Evolutionary conservation across 192 early-diverging fungal species (phyloP), one percentile per base, ranked within the genome.

Genomic region (Coemansia sp.): DNA sequence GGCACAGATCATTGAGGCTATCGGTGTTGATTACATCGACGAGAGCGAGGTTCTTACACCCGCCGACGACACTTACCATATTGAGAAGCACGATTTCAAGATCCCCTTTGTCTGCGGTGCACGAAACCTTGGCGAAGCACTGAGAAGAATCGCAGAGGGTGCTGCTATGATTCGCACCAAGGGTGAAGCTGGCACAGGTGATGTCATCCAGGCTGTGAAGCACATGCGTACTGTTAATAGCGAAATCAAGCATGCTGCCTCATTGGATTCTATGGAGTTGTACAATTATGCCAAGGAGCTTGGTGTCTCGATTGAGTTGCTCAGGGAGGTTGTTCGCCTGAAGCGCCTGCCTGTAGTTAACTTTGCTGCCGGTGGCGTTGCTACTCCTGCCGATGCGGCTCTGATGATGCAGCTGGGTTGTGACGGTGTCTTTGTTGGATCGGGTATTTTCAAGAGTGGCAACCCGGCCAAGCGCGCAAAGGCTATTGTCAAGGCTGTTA

Each of bases 331-430:
- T 41, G 90, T 83, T 47, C 76, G 80, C 50, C 79, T 96, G 27
- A 92, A 91, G 36, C 85, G 93, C 52, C 77, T 99, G 22, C 94
- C 96, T 33, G 92, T 99, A 35, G 94, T 96, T 66, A 96, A 96
- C 83, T 99, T 99, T 81, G 94, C 96, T 53, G 93, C 93, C 30
- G 93, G 90, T 53, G 94, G 93, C 74, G 83, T 97, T 58, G 94
- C 96, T 15, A 99, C 96, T 28, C 96, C 96, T 22, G 94, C 94
- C 20, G 96, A 99, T 82, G 96, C 94, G 45, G 96, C 93, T 10
- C 57, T 99, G 57, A 96, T 99, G 94, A 99, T 99, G 94, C 93
- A 97, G 80, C 80, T 96, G 36, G 96, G 96, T 33, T 91, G 93
- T 77, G 93, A 96, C 76, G 96, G 96, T 79, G 94, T 91, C 54